These are phyloP conservation scores for Harringtonia aguacate DNA, from an alignment of 2,329 filamentous ascomycete species.

Conservation along the genomic window DNA sequence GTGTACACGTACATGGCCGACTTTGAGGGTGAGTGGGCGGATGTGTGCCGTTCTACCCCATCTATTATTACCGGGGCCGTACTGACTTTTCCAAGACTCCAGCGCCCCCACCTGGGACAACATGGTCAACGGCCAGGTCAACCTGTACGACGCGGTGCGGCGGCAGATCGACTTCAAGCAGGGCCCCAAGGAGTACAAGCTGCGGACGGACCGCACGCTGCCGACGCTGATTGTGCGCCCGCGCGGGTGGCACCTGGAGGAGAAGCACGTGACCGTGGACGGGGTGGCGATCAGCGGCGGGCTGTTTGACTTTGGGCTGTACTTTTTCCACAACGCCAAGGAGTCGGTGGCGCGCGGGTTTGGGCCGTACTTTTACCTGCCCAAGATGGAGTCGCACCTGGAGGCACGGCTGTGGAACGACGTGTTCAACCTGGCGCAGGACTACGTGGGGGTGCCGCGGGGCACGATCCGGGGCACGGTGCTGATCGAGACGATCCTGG, in stretches of 20 bases:
- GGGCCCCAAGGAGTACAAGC: constrained; percentile 92
- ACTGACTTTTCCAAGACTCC: constrained; percentile 56
- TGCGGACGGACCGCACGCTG: constrained; percentile 74
- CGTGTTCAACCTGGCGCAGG: constrained; percentile 89
- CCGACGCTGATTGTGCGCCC: constrained; percentile 92
- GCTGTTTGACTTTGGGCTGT: constrained; percentile 95
- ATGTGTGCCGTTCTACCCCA: too few relatives aligned
- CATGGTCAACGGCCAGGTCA: constrained; percentile 97
- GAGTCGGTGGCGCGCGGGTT: constrained; percentile 75
- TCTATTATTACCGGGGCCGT: too few relatives aligned
- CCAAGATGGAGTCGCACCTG: constrained; percentile 96
- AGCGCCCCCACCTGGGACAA: constrained; percentile 97
- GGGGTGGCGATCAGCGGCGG: constrained; percentile 87
- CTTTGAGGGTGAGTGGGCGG: constrained; percentile 65
- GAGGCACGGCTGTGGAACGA: constrained; percentile 98
- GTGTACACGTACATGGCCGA: constrained; percentile 99
- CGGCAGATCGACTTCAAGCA: constrained; percentile 94
- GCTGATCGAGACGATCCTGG: constrained; percentile 93
- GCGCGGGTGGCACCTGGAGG: constrained; percentile 94
- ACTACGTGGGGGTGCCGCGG: constrained; percentile 78
- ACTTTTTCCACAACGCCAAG: constrained; percentile 97
- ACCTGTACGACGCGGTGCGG: constrained; percentile 92
- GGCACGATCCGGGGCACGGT: constrained; percentile 94
- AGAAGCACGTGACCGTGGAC: constrained; percentile 95
- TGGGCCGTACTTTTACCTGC: constrained; percentile 95